Conservation (phyloP, 2,329 filamentous ascomycete genomes). For the Hymenoscyphus repandus region DNA sequence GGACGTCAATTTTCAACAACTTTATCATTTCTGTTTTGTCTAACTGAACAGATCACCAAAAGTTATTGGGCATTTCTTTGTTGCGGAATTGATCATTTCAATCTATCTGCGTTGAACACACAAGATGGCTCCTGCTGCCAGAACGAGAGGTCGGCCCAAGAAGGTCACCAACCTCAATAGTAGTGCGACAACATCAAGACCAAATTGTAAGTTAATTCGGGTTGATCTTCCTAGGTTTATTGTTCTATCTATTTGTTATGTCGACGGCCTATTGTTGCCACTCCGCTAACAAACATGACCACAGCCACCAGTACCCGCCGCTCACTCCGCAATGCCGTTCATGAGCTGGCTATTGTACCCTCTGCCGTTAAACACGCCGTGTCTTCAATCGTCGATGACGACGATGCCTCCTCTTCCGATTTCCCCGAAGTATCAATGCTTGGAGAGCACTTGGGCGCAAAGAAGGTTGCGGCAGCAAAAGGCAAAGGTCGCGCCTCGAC, state of each 20-base stretch:
- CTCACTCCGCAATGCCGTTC: constrained; percentile 13
- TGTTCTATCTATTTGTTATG: background rate
- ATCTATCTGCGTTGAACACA: background rate
- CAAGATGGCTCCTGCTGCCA: constrained; percentile 17
- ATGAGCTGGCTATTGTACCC: constrained; percentile 5
- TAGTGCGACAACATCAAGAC: constrained; percentile 18
- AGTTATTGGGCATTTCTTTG: background rate
- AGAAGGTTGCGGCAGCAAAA: constrained; percentile 18
- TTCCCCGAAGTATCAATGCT: constrained; percentile 15
- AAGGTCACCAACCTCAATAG: constrained; percentile 14
- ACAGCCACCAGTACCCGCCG: constrained; percentile 18
- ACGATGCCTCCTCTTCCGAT: constrained; percentile 15
- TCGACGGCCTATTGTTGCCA: background rate
- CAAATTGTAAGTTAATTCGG: constrained; percentile 21
- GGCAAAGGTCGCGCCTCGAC: constrained; percentile 32
- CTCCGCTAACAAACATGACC: constrained; percentile 9
- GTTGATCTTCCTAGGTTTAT: background rate
- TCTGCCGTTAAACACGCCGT: background rate
- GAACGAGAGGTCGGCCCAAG: constrained; percentile 21
- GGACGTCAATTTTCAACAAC: too few species aligned
- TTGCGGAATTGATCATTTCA: background rate
- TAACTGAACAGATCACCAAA: background rate
- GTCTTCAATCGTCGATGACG: constrained; percentile 7
- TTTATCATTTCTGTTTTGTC: background rate
- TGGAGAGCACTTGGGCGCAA: constrained; percentile 9